Conservation (phyloP, 331 rosid species). For the Telfairia occidentalis region DNA sequence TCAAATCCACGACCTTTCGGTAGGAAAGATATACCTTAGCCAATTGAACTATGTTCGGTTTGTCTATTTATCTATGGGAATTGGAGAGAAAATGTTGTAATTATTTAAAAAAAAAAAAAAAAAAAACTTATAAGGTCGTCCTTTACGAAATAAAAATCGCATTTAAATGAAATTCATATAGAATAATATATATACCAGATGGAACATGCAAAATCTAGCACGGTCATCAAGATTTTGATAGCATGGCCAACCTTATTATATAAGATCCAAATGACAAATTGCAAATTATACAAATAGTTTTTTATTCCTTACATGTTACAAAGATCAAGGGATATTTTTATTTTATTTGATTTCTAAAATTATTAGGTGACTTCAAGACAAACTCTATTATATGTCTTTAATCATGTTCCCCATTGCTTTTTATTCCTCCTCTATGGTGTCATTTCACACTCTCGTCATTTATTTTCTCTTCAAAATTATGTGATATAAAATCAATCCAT, state of each 20-base stretch:
- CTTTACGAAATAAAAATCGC: neutral
- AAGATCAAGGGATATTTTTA: neutral
- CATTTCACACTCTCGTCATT: neutral
- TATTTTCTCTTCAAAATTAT: neutral
- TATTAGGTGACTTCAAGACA: slow-evolving; percentile 6
- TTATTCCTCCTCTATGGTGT: neutral
- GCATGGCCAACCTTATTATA: neutral
- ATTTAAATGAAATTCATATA: neutral
- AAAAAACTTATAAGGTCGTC: too few species aligned
- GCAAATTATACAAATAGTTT: neutral
- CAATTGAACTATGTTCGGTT: too few species aligned
- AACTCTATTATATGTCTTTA: neutral
- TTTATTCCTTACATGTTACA: neutral
- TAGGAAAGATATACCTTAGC: too few species aligned
- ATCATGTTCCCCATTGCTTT: neutral
- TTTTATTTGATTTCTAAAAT: neutral
- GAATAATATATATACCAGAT: neutral
- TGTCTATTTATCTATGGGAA: too few species aligned
- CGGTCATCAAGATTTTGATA: slow-evolving; percentile 1
- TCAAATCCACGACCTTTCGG: too few species aligned
- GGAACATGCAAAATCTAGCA: neutral
- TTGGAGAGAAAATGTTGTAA: too few species aligned
- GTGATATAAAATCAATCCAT: neutral
- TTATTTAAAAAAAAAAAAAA: too few species aligned
- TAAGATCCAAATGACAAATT: slow-evolving; percentile 8